phyloP scores from a whole-genome alignment of 257 asterid genomes.

The Solanum sparsipilum region DNA sequence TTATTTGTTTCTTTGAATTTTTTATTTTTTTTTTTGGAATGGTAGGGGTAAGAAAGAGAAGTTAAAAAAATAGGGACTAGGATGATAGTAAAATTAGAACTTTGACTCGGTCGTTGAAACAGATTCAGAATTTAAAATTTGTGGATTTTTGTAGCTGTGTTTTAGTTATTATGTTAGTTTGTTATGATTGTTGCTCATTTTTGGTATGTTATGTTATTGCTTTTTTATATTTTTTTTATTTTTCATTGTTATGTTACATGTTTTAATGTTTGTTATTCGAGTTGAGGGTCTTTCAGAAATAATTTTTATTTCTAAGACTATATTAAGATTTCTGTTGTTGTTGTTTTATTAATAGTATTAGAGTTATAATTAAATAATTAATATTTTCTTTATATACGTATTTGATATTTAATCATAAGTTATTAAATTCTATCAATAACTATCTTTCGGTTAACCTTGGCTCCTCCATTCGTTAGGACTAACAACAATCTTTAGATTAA shows the following conservation, averaged over 20 bases:
- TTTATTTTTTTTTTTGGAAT: neutral
- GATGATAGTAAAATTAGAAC: neutral
- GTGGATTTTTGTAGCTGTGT: neutral
- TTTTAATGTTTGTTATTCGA: too few relatives aligned
- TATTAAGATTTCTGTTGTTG: neutral
- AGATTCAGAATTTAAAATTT: neutral
- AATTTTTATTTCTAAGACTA: neutral
- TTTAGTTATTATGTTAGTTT: neutral
- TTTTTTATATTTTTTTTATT: too few relatives aligned
- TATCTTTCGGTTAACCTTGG: neutral
- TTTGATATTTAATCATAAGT: neutral
- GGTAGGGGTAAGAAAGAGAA: neutral
- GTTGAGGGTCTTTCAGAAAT: too few relatives aligned
- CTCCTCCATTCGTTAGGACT: neutral
- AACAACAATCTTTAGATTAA: neutral
- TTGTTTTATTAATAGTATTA: too few relatives aligned
- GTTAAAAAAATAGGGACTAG: neutral
- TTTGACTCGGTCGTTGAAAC: neutral
- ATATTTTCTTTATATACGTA: neutral
- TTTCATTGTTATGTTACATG: fast-evolving
- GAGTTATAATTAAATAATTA: neutral
- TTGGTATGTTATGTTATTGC: neutral
- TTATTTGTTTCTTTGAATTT: neutral
- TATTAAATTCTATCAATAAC: neutral
- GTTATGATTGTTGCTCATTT: neutral